These are phyloP conservation scores for Antrodiella citrinella DNA, from an alignment of 768 basidiomycete genomes.

Conservation along the genomic window DNA sequence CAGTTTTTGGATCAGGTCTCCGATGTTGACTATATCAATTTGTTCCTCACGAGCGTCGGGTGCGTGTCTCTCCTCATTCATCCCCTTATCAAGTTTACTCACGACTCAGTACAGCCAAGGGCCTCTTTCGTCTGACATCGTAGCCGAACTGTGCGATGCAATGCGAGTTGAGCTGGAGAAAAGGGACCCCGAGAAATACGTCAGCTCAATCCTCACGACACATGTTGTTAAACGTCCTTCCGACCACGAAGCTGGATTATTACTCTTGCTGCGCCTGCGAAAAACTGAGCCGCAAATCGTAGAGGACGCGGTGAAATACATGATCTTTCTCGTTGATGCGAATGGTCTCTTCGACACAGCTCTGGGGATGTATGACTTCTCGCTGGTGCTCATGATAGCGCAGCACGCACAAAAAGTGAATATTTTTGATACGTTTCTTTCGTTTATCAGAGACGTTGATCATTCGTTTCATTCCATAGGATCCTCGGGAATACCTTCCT, in stretches of 20 bases:
- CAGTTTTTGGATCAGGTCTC: slow-evolving; percentile 78
- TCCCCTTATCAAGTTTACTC: neutral
- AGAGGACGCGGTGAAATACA: slow-evolving; percentile 96
- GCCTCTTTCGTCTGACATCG: slow-evolving; percentile 44
- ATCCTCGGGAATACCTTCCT: slow-evolving; percentile 95
- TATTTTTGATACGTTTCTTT: no score
- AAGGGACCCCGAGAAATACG: slow-evolving; percentile 66
- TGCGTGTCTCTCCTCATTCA: slow-evolving; percentile 25
- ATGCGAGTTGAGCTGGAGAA: slow-evolving; percentile 66
- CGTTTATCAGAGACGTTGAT: neutral
- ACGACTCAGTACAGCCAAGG: slow-evolving; percentile 41
- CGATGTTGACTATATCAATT: slow-evolving; percentile 87
- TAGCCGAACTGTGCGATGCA: slow-evolving; percentile 68
- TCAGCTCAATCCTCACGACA: slow-evolving; percentile 88
- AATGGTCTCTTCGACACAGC: slow-evolving; percentile 89
- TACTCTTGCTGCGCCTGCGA: slow-evolving; percentile 66
- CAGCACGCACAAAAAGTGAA: slow-evolving; percentile 93
- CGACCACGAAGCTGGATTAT: slow-evolving; percentile 80
- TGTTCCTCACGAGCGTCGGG: slow-evolving; percentile 86
- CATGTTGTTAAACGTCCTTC: slow-evolving; percentile 89
- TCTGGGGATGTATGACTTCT: slow-evolving; percentile 98
- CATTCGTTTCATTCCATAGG: slow-evolving; percentile 40
- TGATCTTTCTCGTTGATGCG: slow-evolving; percentile 95
- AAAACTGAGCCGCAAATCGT: slow-evolving; percentile 67
- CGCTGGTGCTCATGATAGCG: slow-evolving; percentile 89